Conservation (phyloP, 2,329 filamentous ascomycete species). For the Conoideocrella luteorostrata region DNA sequence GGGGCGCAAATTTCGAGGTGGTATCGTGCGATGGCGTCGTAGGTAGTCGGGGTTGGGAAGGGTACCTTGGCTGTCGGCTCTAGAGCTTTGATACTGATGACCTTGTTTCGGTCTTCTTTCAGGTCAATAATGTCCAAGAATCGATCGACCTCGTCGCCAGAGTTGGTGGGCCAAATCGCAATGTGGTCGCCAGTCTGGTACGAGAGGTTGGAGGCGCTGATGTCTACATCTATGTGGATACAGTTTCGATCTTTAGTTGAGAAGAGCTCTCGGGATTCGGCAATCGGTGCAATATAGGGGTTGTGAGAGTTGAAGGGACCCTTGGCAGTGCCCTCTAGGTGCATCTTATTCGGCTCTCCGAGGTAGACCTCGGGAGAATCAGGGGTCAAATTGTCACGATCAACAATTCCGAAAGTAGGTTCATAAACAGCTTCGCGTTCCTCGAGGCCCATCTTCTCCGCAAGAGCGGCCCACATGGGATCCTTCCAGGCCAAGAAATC, state of each 20-base stretch:
- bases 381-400: conserved; percentile 65
- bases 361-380: conserved; percentile 83
- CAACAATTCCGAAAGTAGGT: conserved; percentile 76
- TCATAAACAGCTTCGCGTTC: conserved; percentile 97
- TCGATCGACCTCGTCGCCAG: conserved; percentile 84
- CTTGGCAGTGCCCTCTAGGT: conserved; percentile 76
- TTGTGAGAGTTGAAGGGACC: conserved; percentile 96
- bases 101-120: conserved; percentile 67
- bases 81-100: conserved; percentile 83
- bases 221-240: conserved; percentile 90
- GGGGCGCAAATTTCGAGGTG: conserved; percentile 96
- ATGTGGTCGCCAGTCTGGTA: conserved; percentile 98
- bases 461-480: conserved; percentile 89
- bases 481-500: conserved; percentile 99
- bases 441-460: conserved; percentile 78
- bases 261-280: conserved; percentile 87
- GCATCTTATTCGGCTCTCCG: conserved; percentile 93
- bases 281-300: conserved; percentile 91
- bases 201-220: conserved; percentile 79
- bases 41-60: conserved; percentile 94
- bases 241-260: conserved; percentile 86
- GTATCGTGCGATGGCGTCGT: conserved; percentile 86
- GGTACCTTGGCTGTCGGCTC: conserved; percentile 96
- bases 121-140: conserved; percentile 77
- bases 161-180: conserved; percentile 93